These are phyloP conservation scores for Rhodotorula sp. DNA, from an alignment of 1,284 basidiomycete genomes.

Conservation along the genomic window DNA sequence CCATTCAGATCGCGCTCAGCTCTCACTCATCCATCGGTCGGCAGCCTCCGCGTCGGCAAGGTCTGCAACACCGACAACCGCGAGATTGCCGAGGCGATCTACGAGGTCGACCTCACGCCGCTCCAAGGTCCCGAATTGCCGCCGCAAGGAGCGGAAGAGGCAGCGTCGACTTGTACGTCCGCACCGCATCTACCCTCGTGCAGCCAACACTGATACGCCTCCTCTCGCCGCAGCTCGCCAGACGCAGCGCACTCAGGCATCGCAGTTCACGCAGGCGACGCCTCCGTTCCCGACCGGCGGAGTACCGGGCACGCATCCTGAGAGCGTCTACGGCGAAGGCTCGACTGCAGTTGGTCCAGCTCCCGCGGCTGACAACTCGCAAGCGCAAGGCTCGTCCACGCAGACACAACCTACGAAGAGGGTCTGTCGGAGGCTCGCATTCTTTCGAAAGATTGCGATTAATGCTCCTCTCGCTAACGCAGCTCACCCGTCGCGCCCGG, in stretches of 20 bases:
- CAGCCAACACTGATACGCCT: too few relatives aligned
- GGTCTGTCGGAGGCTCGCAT: background rate
- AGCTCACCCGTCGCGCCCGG: slow-evolving; percentile 11
- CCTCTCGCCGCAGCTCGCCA: background rate
- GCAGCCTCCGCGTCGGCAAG: slow-evolving; percentile 7
- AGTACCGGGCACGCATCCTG: slow-evolving; percentile 26
- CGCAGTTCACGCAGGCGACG: slow-evolving; percentile 4
- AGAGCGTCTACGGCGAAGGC: background rate
- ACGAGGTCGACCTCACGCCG: background rate
- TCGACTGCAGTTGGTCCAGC: background rate
- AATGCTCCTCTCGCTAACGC: background rate
- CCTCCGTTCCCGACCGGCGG: slow-evolving; percentile 31
- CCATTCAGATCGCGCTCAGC: background rate
- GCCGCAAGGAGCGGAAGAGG: background rate
- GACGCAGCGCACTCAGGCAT: slow-evolving; percentile 1
- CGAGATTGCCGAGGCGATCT: slow-evolving; percentile 16
- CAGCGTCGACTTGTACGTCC: background rate
- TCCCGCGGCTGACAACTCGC: background rate
- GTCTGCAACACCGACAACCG: background rate
- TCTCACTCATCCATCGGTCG: background rate
- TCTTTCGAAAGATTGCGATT: too few relatives aligned
- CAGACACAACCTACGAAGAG: background rate
- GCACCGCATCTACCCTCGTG: background rate
- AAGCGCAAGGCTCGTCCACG: background rate
- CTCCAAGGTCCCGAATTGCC: background rate